A percentile compares a stretch with the other conserved stretches of the same genome.
Conservation (phyloP, 495 filamentous ascomycete species). For the Bacidia gigantensis region DNA sequence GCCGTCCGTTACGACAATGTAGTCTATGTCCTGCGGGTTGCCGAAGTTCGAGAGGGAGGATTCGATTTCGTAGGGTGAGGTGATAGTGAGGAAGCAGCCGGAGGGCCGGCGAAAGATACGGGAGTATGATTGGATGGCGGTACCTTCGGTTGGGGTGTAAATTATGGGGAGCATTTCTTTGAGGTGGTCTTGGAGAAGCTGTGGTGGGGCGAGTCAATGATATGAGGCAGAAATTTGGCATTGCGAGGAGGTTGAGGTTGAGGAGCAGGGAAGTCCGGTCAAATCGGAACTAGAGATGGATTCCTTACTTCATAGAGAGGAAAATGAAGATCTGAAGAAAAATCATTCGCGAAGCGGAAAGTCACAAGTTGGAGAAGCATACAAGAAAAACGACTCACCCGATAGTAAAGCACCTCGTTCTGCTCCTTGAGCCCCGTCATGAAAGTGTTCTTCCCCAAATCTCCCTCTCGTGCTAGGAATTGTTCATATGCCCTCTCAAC, state of each 20-base stretch:
- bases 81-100: slow-evolving; percentile 48
- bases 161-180: slow-evolving; percentile 84
- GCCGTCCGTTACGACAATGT: slow-evolving; percentile 77
- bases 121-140: slow-evolving; percentile 82
- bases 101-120: slow-evolving; percentile 63
- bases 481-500: slow-evolving; percentile 67
- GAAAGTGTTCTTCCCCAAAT: slow-evolving; percentile 69
- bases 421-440: slow-evolving; percentile 70
- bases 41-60: slow-evolving; percentile 55
- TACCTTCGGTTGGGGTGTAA: slow-evolving; percentile 83
- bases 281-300: no score
- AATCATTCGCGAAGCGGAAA: not conserved
- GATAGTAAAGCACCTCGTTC: slow-evolving; percentile 67
- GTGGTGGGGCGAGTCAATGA: no score
- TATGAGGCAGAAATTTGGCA: not conserved
- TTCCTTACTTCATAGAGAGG: no score
- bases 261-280: not conserved
- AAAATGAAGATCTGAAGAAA: no score
- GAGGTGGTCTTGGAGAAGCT: slow-evolving; percentile 51
- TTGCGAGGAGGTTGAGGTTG: not conserved
- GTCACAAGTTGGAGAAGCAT: not conserved
- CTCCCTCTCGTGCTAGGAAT: slow-evolving; percentile 44
- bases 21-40: slow-evolving; percentile 60
- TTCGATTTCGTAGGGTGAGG: slow-evolving; percentile 40
- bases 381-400: slow-evolving; percentile 24